Evolutionary conservation across 2,329 filamentous ascomycete genomes (phyloP).

Genomic region (Sporothrix euskadiensis): DNA sequence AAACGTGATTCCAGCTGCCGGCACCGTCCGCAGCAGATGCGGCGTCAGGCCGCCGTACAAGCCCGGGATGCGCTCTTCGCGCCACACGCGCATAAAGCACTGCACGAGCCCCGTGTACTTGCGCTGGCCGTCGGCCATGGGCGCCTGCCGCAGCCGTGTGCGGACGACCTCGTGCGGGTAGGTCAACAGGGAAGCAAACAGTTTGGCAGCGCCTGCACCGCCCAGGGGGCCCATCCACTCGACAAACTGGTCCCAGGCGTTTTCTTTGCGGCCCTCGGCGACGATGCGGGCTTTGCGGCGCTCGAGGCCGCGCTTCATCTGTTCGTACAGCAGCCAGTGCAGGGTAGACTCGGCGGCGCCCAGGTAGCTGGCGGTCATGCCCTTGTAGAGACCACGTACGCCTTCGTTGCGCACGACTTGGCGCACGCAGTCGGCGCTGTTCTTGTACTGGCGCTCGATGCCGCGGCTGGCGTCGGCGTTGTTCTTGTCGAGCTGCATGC

Average conservation of each 20-base stretch:
- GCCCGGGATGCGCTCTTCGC: constrained; percentile 81
- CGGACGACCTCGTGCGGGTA: constrained; percentile 93
- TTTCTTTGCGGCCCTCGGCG: constrained; percentile 62
- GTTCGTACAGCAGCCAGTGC: constrained; percentile 94
- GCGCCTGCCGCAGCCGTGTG: constrained; percentile 81
- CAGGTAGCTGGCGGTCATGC: constrained; percentile 86
- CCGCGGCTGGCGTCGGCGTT: constrained; percentile 62
- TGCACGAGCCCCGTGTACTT: constrained; percentile 89
- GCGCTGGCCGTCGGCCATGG: constrained; percentile 66
- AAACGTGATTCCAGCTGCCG: constrained; percentile 94
- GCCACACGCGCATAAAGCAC: constrained; percentile 84
- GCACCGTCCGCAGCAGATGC: constrained; percentile 86
- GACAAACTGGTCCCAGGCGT: constrained; percentile 70
- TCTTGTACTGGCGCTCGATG: constrained; percentile 70
- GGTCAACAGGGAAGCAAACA: constrained; percentile 78
- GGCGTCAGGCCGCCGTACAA: constrained; percentile 90
- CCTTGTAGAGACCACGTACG: constrained; percentile 79
- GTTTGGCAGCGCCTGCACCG: constrained; percentile 80
- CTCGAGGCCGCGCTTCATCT: constrained; percentile 76
- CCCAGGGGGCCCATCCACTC: constrained; percentile 77
- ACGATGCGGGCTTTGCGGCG: constrained; percentile 60
- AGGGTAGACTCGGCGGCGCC: constrained; percentile 87
- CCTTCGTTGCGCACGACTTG: constrained; percentile 83
- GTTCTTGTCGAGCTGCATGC: constrained; percentile 88
- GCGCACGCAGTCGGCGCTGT: constrained; percentile 82